Percentiles rank a stretch among this genome's conserved stretches.
Evolutionary conservation across 768 basidiomycete genomes (phyloP).

Genomic region (Auriscalpium orientale): DNA sequence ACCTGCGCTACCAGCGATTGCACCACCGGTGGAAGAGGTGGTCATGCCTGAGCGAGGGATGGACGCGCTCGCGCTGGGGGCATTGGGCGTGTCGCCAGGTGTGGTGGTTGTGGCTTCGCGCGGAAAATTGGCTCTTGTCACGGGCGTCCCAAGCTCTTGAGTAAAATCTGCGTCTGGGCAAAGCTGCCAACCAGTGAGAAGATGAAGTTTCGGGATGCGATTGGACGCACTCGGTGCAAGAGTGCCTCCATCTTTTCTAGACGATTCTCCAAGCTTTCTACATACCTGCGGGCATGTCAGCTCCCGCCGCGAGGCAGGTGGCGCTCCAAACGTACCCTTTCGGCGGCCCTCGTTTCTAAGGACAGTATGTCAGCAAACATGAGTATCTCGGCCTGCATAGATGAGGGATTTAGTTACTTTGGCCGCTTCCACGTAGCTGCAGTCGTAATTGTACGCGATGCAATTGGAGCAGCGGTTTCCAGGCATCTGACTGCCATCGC

Average conservation of each 20-base stretch:
- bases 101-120: constrained; percentile 8
- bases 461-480: constrained; percentile 61
- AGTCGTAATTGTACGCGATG: constrained; percentile 47
- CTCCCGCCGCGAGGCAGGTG: not conserved
- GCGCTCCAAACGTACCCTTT: constrained; percentile 39
- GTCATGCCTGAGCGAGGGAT: not conserved
- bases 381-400: not conserved
- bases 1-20: not conserved
- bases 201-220: not conserved
- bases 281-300: constrained; percentile 20
- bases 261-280: constrained; percentile 34
- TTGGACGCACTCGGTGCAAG: constrained; percentile 26
- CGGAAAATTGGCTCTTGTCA: constrained; percentile 33
- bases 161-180: constrained; percentile 58
- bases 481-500: constrained; percentile 64
- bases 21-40: not conserved
- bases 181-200: constrained; percentile 32
- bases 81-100: constrained; percentile 6
- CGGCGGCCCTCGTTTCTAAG: constrained; percentile 48
- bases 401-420: constrained; percentile 36
- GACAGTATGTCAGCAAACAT: not conserved
- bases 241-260: constrained; percentile 36
- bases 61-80: constrained; percentile 1
- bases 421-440: constrained; percentile 61
- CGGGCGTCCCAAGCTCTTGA: constrained; percentile 43